These are phyloP conservation scores for Paradendryphiella salina DNA, from an alignment of 2,329 filamentous ascomycete genomes.

Conservation along the genomic window DNA sequence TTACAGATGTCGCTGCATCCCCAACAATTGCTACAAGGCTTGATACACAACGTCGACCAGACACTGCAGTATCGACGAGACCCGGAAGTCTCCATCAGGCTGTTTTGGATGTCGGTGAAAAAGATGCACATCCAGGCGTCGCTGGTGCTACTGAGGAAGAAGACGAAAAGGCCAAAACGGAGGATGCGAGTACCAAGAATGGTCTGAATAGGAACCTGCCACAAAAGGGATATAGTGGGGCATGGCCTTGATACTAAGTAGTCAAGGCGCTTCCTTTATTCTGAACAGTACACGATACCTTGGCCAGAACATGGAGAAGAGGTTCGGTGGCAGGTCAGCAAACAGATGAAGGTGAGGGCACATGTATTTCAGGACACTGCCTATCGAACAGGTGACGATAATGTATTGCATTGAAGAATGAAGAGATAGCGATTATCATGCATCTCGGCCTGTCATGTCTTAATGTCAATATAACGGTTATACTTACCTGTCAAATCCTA, in stretches of 20 bases:
- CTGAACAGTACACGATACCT: neutral
- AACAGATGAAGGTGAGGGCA: neutral
- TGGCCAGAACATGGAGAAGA: neutral
- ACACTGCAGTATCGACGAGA: neutral
- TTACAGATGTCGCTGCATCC: neutral
- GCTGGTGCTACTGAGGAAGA: neutral
- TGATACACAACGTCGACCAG: neutral
- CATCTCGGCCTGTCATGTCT: neutral
- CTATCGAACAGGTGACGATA: no score
- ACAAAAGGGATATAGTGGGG: neutral
- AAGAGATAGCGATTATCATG: no score
- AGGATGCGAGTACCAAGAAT: neutral
- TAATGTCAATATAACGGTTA: neutral
- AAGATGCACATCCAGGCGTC: neutral
- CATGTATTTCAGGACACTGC: no score
- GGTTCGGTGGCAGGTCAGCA: no score
- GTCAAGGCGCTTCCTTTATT: neutral
- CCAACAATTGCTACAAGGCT: neutral
- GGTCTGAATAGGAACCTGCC: neutral
- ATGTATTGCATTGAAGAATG: no score
- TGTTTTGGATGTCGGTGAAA: neutral
- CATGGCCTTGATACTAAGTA: neutral
- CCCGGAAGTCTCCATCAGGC: slow-evolving; percentile 3
- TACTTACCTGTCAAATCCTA: neutral
- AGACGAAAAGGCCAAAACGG: neutral